phyloP scores from a whole-genome alignment of 495 filamentous ascomycete genomes.

The Podospora appendiculata region DNA sequence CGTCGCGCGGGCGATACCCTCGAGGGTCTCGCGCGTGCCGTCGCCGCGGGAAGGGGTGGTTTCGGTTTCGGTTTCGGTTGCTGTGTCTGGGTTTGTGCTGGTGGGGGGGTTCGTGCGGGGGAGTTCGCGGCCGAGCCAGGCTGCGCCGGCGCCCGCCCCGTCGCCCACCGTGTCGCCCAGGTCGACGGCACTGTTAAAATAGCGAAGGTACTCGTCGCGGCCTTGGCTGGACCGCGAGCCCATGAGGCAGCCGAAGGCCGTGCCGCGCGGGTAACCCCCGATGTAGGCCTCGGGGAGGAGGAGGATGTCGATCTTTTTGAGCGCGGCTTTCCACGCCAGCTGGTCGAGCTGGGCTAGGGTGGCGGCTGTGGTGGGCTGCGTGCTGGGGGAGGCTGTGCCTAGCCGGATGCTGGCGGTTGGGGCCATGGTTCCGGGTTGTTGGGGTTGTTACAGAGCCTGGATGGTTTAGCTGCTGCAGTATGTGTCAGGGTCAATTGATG shows the following conservation, averaged over 20 bases:
- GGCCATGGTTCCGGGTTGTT: not conserved
- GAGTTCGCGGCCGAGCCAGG: slow-evolving; percentile 61
- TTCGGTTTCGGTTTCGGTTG: not conserved
- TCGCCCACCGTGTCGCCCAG: slow-evolving; percentile 73
- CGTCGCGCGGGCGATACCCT: slow-evolving; percentile 63
- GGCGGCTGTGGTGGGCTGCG: slow-evolving; percentile 50
- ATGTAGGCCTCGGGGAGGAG: slow-evolving; percentile 93
- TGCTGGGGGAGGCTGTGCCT: slow-evolving; percentile 70
- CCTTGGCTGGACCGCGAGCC: slow-evolving; percentile 61
- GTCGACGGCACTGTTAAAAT: slow-evolving; percentile 74
- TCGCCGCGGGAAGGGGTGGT: slow-evolving; percentile 53
- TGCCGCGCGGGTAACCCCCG: slow-evolving; percentile 86
- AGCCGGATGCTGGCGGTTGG: slow-evolving; percentile 46
- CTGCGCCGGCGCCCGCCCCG: slow-evolving; percentile 51
- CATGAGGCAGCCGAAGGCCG: slow-evolving; percentile 65
- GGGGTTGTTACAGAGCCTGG: too few relatives aligned
- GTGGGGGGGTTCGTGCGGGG: slow-evolving; percentile 11
- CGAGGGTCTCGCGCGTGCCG: slow-evolving; percentile 76
- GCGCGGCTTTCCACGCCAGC: slow-evolving; percentile 45
- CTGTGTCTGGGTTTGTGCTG: slow-evolving; percentile 15
- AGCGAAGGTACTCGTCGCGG: slow-evolving; percentile 74
- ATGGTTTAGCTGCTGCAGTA: not conserved
- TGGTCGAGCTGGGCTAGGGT: slow-evolving; percentile 59
- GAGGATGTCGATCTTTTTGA: slow-evolving; percentile 59
- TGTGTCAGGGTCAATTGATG: not conserved